Conservation (phyloP, 2,329 filamentous ascomycete genomes). For the Aspergillus japonicus region DNA sequence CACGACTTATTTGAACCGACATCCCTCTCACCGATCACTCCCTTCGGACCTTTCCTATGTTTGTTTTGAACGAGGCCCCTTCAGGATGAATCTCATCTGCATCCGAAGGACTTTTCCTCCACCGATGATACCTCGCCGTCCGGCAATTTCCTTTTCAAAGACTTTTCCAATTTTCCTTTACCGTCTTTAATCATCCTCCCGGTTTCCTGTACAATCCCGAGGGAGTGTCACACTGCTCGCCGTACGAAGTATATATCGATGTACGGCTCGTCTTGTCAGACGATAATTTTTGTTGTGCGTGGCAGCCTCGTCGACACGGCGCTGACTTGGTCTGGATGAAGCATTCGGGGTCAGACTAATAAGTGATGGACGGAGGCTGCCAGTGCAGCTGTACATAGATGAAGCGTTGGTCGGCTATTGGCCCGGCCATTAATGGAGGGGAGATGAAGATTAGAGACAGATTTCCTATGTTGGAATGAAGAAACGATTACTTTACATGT, state of each 20-base stretch:
- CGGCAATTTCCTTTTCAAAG: slow-evolving; percentile 28
- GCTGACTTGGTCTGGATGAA: not conserved
- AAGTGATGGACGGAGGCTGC: slow-evolving; percentile 2
- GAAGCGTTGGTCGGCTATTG: slow-evolving; percentile 21
- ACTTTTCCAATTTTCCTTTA: slow-evolving; percentile 29
- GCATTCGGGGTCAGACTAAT: not conserved
- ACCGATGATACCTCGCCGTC: slow-evolving; percentile 25
- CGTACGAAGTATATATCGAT: slow-evolving; percentile 32
- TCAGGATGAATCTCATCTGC: slow-evolving; percentile 1
- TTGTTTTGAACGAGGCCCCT: slow-evolving; percentile 17
- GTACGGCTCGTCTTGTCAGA: slow-evolving; percentile 20
- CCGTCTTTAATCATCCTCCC: slow-evolving; percentile 33
- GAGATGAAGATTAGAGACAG: slow-evolving; percentile 26
- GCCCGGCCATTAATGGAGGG: slow-evolving; percentile 26
- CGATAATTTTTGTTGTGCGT: slow-evolving; percentile 17
- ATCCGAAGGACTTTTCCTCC: slow-evolving; percentile 13
- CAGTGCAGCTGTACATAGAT: slow-evolving; percentile 37
- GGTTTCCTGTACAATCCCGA: slow-evolving; percentile 30
- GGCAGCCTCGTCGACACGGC: slow-evolving; percentile 12
- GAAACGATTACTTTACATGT: not conserved
- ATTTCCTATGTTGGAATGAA: slow-evolving; percentile 33
- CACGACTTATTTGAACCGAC: slow-evolving; percentile 1
- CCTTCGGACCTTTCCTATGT: slow-evolving; percentile 24
- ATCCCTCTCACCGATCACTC: slow-evolving; percentile 15
- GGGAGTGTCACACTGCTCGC: slow-evolving; percentile 22